Conservation (phyloP, 352 stramenopile species). For the Globisporangium cylindrosporum region DNA sequence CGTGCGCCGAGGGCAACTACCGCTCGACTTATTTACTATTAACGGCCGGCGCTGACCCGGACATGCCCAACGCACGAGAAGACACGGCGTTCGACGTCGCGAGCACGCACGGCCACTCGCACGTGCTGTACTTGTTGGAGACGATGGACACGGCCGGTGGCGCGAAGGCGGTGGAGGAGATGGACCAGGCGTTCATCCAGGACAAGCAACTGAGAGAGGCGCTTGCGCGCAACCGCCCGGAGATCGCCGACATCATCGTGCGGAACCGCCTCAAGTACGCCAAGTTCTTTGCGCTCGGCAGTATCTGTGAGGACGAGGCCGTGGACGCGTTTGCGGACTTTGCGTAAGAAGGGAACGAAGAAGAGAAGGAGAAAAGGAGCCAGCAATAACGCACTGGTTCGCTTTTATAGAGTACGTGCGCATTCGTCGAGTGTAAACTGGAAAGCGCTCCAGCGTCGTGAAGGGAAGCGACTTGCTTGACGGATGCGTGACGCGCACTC, state of each 20-base stretch:
- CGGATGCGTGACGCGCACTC: background rate
- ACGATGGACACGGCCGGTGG: slow-evolving; percentile 66
- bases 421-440: background rate
- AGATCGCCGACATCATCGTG: slow-evolving; percentile 71
- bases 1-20: slow-evolving; percentile 72
- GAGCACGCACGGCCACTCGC: slow-evolving; percentile 54
- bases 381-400: background rate
- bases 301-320: slow-evolving; percentile 50
- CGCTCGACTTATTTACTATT: slow-evolving; percentile 74
- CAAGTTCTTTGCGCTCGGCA: slow-evolving; percentile 52
- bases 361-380: background rate
- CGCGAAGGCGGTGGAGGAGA: slow-evolving; percentile 48
- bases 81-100: slow-evolving; percentile 82
- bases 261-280: slow-evolving; percentile 81
- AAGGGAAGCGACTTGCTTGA: slow-evolving; percentile 9
- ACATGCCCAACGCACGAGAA: slow-evolving; percentile 81
- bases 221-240: slow-evolving; percentile 57
- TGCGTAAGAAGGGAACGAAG: background rate
- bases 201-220: slow-evolving; percentile 60
- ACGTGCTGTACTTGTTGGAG: slow-evolving; percentile 77
- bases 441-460: slow-evolving; percentile 2
- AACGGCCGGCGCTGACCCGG: slow-evolving; percentile 76
- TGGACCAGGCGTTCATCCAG: slow-evolving; percentile 63
- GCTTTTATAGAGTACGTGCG: background rate
- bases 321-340: slow-evolving; percentile 46